Evolutionary conservation across 352 stramenopile species (phyloP).

Genomic region (Thalassiosira delicatula): DNA sequence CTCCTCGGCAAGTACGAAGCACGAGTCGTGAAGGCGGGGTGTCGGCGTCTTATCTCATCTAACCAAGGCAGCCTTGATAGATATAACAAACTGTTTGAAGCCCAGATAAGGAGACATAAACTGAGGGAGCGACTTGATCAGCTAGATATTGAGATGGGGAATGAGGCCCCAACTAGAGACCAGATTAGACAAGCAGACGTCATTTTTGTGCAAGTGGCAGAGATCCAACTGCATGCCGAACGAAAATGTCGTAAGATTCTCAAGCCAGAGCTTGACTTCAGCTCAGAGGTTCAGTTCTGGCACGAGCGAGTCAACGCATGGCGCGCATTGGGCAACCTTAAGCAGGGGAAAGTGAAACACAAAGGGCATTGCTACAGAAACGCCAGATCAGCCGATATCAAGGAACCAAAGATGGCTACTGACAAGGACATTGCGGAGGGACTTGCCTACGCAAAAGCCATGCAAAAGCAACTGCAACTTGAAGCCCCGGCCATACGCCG

Average conservation of each 20-base stretch:
- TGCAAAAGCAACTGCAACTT: not conserved
- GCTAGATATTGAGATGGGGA: not conserved
- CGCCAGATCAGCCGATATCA: conserved; percentile 7
- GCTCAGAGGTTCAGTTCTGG: conserved; percentile 26
- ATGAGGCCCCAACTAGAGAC: not conserved
- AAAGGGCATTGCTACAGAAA: conserved; percentile 4
- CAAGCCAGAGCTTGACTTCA: conserved; percentile 20
- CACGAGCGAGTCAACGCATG: conserved; percentile 1
- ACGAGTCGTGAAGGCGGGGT: conserved; percentile 22
- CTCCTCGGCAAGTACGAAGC: conserved; percentile 20
- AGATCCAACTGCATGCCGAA: conserved; percentile 22
- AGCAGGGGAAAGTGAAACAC: conserved; percentile 17
- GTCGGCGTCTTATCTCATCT: conserved; percentile 19
- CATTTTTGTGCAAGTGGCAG: conserved; percentile 10
- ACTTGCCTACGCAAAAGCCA: not conserved
- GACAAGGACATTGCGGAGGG: conserved; percentile 5
- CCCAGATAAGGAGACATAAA: not conserved
- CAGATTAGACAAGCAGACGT: not conserved
- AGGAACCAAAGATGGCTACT: not conserved
- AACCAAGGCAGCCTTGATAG: not conserved
- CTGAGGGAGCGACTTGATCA: not conserved
- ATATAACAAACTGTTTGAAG: not conserved
- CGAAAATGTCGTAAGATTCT: conserved; percentile 42
- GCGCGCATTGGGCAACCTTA: not conserved
- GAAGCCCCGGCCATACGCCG: not conserved